Evolutionary conservation across 75 land plant genomes (phyloP).

Genomic region (Sequoia sempervirens): DNA sequence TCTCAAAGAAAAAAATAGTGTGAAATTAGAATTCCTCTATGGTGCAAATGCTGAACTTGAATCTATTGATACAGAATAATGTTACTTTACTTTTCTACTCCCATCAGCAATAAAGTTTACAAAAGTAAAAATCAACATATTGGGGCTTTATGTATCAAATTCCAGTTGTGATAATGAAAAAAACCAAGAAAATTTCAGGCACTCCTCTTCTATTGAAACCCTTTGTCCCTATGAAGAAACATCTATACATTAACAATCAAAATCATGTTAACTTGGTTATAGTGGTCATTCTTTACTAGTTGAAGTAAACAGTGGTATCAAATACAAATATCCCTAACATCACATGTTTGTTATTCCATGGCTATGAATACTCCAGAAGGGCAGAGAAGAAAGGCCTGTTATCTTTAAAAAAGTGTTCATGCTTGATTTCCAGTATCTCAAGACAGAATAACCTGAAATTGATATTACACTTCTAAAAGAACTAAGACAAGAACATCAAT

Average conservation of each 20-base stretch:
- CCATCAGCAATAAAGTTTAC: background rate
- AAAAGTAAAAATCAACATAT: background rate
- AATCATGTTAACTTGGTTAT: background rate
- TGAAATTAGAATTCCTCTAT: background rate
- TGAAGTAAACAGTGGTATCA: background rate
- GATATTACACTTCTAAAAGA: background rate
- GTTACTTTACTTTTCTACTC: background rate
- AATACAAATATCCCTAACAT: background rate
- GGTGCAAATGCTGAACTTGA: background rate
- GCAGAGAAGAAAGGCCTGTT: background rate
- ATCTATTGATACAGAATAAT: background rate
- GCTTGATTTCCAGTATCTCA: slow-evolving; percentile 3
- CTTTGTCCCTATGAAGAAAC: background rate
- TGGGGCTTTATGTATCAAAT: background rate
- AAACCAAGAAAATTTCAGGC: background rate
- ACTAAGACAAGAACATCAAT: background rate
- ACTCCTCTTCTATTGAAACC: background rate
- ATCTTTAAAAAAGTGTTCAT: background rate
- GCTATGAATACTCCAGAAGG: background rate
- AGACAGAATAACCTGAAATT: background rate
- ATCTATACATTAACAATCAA: background rate
- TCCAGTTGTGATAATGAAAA: background rate
- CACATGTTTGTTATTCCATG: background rate
- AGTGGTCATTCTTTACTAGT: background rate
- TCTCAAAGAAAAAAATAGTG: background rate